Base-by-base conservation (phyloP, 2,329 filamentous ascomycete genomes). In the Amauroascus niger region DNA sequence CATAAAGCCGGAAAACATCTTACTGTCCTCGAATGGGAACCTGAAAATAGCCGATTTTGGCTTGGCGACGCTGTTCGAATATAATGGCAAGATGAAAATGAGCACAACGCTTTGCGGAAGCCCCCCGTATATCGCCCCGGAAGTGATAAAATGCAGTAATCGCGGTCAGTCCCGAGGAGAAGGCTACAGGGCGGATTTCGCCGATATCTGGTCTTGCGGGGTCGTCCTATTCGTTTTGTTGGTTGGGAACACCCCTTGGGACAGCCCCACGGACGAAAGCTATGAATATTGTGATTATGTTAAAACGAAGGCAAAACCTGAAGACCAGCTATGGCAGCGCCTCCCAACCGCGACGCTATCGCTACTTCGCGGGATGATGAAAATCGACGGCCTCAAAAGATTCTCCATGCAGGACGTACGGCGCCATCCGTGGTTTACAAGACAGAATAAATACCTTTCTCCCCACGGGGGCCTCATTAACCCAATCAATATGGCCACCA, bases 31-130 rank as follows among this genome's bases (percentile, higher is more conserved):
- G 0, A 82, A 85, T 59, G 93, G 93, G 6, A 86, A 89, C 65
- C 73, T 98, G 59, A 98, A 98, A 71, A 81, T 98, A 53, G 93
- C 93, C 11, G 93, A 98, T 68, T 98, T 98, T 74, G 93, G 93
- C 37, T 83, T 98, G 69, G 90, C 94, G 6, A 93, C 89, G 22
- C 80, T 97, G 69, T 98, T 95, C 65, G 83, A 90, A 69, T 89
- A 94, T 71, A 87, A 90, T 62, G 89, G 89, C 8, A 80, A 84
- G 63, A 79, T 81, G 59, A 94, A 96, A 69, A 74, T 83, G 57
- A 95, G 88, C 65, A 82, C 83, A 13, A 95, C 91, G 1, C 86
- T 97, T 60, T 98, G 93, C 65, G 93, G 93, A 6, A 95, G 89
- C 62, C 93, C 93, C 18, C 93, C 93, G 0, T 98, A 98, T 64